Conservation (phyloP, 768 basidiomycete genomes). For the Tricholoma furcatifolium region DNA sequence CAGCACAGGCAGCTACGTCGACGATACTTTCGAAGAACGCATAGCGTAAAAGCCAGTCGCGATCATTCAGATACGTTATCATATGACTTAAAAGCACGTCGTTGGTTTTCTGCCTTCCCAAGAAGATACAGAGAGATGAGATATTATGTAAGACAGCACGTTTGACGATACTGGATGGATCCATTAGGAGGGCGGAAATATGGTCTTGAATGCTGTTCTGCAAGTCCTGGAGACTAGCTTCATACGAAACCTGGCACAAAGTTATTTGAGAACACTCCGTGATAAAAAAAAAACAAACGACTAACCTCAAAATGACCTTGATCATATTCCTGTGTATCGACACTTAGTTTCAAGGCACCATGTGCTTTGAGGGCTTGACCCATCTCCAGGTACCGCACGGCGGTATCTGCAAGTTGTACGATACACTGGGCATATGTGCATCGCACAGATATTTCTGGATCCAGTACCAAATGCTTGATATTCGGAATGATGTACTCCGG, state of each 20-base stretch:
- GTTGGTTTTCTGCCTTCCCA: constrained; percentile 90
- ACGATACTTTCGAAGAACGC: constrained; percentile 97
- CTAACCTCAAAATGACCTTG: constrained; percentile 78
- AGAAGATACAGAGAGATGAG: constrained; percentile 87
- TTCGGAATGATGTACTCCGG: constrained; percentile 96
- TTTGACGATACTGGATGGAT: constrained; percentile 86
- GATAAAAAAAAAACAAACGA: constrained; percentile 1
- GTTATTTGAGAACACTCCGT: not conserved
- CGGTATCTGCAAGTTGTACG: constrained; percentile 81
- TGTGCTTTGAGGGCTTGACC: constrained; percentile 87
- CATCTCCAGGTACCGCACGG: constrained; percentile 89
- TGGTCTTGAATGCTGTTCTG: constrained; percentile 86
- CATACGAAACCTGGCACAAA: constrained; percentile 76
- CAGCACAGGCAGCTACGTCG: constrained; percentile 92
- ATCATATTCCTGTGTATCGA: constrained; percentile 71
- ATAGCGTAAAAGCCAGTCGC: constrained; percentile 88
- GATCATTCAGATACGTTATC: constrained; percentile 81
- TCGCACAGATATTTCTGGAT: constrained; percentile 80
- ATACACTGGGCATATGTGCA: constrained; percentile 84
- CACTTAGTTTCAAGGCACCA: constrained; percentile 63
- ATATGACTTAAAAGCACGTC: constrained; percentile 91
- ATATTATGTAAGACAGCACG: constrained; percentile 87
- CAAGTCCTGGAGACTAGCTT: constrained; percentile 81
- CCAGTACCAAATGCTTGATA: constrained; percentile 76
- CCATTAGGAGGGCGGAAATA: constrained; percentile 81